Evolutionary conservation across 73 alveolate species (phyloP).

Genomic region (Paramecium biaurelia): DNA sequence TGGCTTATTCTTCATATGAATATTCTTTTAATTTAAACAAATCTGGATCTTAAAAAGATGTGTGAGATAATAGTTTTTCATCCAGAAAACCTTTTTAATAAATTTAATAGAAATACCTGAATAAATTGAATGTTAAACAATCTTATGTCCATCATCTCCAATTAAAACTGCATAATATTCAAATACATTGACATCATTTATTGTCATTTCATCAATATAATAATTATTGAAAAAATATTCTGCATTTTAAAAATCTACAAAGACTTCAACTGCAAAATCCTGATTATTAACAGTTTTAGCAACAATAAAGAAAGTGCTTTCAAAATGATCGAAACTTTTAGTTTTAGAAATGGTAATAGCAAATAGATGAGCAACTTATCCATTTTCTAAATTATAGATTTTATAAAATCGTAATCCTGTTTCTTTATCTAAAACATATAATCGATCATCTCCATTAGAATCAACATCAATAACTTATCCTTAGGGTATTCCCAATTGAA

Average conservation of each 20-base stretch:
- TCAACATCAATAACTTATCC: neutral
- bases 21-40: neutral
- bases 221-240: neutral
- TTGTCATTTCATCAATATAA: neutral
- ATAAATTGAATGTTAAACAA: neutral
- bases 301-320: neutral
- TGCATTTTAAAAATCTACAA: neutral
- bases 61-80: neutral
- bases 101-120: neutral
- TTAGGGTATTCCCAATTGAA: neutral
- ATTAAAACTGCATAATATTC: constrained; percentile 28
- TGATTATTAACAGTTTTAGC: neutral
- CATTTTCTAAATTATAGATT: neutral
- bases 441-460: neutral
- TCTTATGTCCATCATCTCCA: constrained; percentile 40
- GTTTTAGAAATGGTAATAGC: neutral
- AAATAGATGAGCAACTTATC: neutral
- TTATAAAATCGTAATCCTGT: neutral
- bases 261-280: constrained; percentile 26
- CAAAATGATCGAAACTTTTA: neutral
- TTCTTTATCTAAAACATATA: constrained; percentile 9
- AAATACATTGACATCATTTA: constrained; percentile 6
- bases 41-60: neutral
- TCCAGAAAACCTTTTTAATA: neutral
- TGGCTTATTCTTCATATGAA: neutral